Base-by-base conservation (phyloP, 768 basidiomycete genomes). In the Pleurotus citrinopileatus region DNA sequence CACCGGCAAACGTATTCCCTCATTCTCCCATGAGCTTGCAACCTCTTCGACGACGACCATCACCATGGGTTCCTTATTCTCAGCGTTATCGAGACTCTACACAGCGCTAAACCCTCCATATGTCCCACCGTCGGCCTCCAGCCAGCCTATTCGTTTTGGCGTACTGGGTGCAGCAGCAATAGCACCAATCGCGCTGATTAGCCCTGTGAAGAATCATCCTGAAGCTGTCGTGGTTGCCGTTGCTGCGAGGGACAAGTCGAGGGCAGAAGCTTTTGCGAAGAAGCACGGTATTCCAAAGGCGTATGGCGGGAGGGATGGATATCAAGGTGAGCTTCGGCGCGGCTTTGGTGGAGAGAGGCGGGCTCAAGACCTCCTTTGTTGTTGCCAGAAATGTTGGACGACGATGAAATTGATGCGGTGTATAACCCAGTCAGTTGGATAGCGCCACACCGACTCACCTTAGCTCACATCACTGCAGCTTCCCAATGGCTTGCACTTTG, bases 221-320 rank as follows among this genome's bases (percentile, higher is more conserved):
- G 81, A 76, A 46, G 76, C 73, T 2, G 68, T 74, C 4, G 61
- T 82, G 3, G 60, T 66, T 28, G 81, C 73, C 0, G 69, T 83
- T 9, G 80, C 80, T 1, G 73, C 80, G 5, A 68, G 82, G 10
- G 76, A 78, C 59, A 55, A 67, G 23, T 51, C 28, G 5, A 64
- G 63, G 3, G 84, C 81, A 3, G 59, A 72, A 36, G 60, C 59
- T 7, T 80, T 70, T 38, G 84, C 86, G 2, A 74, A 72, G 59
- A 77, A 78, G 61, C 67, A 83, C 48, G 63, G 66, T 0, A 81
- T 87, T 54, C 61, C 68, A 29, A 82, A 74, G 59, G 73, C 70
- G 17, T 84, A 79, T 55, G 71, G 72, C 4, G 78, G 77, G 1
- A 15, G 58, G 13, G 63, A 59, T 34, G 69, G 69, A 0, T 83